These are phyloP conservation scores for Pythium rishiriense DNA, from an alignment of 352 stramenopile species.

Conservation along the genomic window DNA sequence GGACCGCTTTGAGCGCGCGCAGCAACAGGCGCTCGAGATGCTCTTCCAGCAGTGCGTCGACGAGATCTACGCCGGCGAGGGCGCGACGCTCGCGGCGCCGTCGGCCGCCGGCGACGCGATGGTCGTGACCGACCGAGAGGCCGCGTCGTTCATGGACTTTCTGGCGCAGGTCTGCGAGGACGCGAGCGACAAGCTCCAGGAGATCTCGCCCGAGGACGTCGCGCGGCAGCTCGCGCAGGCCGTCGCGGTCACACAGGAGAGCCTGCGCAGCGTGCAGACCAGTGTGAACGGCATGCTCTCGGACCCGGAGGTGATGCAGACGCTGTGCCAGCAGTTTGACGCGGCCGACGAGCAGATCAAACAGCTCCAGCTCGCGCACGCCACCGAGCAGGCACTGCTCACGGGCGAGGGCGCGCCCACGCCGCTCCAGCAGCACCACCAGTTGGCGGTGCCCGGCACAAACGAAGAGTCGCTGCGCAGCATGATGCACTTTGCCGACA, in stretches of 20 bases:
- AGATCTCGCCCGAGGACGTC: constrained; percentile 60
- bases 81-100: constrained; percentile 10
- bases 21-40: constrained; percentile 32
- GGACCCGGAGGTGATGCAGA: constrained; percentile 61
- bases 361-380: constrained; percentile 39
- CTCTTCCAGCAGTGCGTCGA: constrained; percentile 33
- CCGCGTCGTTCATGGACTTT: constrained; percentile 61
- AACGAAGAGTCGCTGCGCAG: constrained; percentile 74
- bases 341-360: constrained; percentile 42
- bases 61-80: constrained; percentile 22
- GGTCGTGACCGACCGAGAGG: constrained; percentile 19
- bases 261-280: constrained; percentile 54
- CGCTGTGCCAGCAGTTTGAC: constrained; percentile 58
- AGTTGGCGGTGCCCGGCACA: constrained; percentile 25
- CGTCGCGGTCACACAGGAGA: constrained; percentile 60
- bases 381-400: constrained; percentile 9
- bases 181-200: constrained; percentile 47
- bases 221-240: constrained; percentile 46
- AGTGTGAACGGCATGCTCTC: constrained; percentile 62
- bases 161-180: constrained; percentile 69
- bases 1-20: constrained; percentile 23
- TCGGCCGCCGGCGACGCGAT: not conserved
- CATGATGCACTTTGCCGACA: constrained; percentile 74
- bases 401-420: constrained; percentile 2
- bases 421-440: not conserved